Conservation (phyloP, 2,329 filamentous ascomycete species). For the Coniochaeta hoffmannii region DNA sequence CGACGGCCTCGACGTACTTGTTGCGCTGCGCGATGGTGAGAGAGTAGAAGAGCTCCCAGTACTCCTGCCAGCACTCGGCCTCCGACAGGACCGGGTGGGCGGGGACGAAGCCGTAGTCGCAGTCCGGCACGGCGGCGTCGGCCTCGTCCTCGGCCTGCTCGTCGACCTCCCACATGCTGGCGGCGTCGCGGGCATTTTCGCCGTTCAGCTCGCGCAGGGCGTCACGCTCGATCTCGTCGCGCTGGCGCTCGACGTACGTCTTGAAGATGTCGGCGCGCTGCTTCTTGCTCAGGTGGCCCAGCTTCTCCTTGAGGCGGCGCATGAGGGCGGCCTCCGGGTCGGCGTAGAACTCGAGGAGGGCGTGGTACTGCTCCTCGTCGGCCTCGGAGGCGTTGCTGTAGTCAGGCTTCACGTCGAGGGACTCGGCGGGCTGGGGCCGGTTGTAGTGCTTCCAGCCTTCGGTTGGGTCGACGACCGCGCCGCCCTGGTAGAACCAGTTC, state of each 20-base stretch:
- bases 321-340: neutral
- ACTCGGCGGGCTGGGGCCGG: neutral
- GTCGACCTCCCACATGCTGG: neutral
- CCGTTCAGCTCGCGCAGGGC: neutral
- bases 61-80: neutral
- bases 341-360: neutral
- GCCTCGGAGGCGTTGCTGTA: neutral
- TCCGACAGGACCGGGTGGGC: neutral
- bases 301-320: neutral
- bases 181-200: neutral
- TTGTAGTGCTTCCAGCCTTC: neutral
- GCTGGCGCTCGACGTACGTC: neutral
- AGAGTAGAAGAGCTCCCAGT: neutral
- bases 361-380: neutral
- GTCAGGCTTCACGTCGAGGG: neutral
- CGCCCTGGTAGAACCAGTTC: neutral
- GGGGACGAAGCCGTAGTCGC: neutral
- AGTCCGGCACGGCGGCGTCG: neutral
- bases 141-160: neutral
- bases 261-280: neutral
- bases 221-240: neutral
- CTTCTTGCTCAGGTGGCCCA: neutral
- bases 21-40: neutral
- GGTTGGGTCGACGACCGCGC: neutral
- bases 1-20: neutral